phyloP scores from a whole-genome alignment of 495 filamentous ascomycete species.

The Hypoxylon lienhwacheense region DNA sequence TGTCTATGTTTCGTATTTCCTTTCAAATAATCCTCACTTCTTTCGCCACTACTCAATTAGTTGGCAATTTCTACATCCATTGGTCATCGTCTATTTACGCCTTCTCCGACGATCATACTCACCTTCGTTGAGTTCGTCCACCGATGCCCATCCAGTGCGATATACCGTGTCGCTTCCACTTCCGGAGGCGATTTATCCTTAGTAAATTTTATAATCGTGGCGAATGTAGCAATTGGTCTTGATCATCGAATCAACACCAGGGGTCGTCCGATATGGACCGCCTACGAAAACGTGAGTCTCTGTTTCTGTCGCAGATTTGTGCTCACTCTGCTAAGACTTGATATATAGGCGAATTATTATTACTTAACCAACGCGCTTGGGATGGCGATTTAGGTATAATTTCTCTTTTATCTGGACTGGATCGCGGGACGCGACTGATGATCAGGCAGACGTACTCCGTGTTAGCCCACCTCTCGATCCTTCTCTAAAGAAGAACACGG shows the following conservation, averaged over 20 bases:
- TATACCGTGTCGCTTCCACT: constrained; percentile 50
- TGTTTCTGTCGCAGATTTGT: background rate
- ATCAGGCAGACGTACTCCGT: constrained; percentile 70
- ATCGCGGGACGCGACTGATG: constrained; percentile 31
- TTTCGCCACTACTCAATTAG: background rate
- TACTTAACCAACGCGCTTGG: constrained; percentile 86
- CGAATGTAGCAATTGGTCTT: constrained; percentile 46
- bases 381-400: constrained; percentile 76
- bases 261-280: constrained; percentile 69
- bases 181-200: constrained; percentile 50
- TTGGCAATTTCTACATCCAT: constrained; percentile 5
- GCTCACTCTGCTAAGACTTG: constrained; percentile 36
- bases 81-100: constrained; percentile 26
- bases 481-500: constrained; percentile 97
- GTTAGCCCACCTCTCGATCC: constrained; percentile 85
- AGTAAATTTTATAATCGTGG: constrained; percentile 41
- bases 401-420: constrained; percentile 4
- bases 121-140: constrained; percentile 33
- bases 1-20: too few relatives aligned
- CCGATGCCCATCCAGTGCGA: constrained; percentile 53
- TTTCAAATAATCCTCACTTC: too few relatives aligned
- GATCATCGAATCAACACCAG: constrained; percentile 20
- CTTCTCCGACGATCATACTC: constrained; percentile 29
- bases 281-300: constrained; percentile 72
- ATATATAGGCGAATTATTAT: constrained; percentile 79